Base-by-base conservation (phyloP, 2,329 filamentous ascomycete genomes). In the Mollisiaceae sp. region DNA sequence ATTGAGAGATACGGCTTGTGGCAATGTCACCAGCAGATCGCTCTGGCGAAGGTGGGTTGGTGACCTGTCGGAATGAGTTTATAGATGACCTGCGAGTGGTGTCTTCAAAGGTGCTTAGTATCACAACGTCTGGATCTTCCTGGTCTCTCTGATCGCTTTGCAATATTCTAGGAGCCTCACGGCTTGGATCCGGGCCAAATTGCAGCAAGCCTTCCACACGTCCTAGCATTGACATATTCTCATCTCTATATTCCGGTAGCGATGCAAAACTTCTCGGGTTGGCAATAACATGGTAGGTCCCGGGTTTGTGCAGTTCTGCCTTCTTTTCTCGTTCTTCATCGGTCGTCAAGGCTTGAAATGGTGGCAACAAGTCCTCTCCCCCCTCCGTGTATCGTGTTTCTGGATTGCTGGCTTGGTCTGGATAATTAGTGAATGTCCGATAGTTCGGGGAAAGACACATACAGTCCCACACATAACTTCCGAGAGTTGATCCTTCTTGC, bases 301-400 rank as follows among this genome's bases (percentile, higher is more conserved):
- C 85, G 1, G 85, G 84, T 39, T 75, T 76, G 43, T 78, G 78
- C 8, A 76, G 76, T 60, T 82, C 79, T 18, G 85, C 85, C 72
- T 87, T 87, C 65, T 77, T 80, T 72, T 88, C 85, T 47, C 85
- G 78, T 35, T 87, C 85, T 69, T 86, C 84, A 66, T 88, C 85
- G 35, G 79, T 86, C 1, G 79, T 83, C 62, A 88, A 78, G 15
- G 77, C 74, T 38, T 81, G 75, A 73, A 87, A 88, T 2, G 82
- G 82, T 22, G 85, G 85, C 14, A 87, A 76, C n/a, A 79, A 74
- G 71, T 86, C 83, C 24, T 77, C 73, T 12, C 69, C 66, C 15
- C 70, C 72, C 20, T 27, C 14, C n/a, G 12, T 22, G n/a, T 15
- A 18, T 35, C n/a, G 56, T 24, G 20, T 52, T 27, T 58, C 22